These are phyloP conservation scores for Yueomyces sinensis DNA, from an alignment of 805 yeast species.

Conservation along the genomic window DNA sequence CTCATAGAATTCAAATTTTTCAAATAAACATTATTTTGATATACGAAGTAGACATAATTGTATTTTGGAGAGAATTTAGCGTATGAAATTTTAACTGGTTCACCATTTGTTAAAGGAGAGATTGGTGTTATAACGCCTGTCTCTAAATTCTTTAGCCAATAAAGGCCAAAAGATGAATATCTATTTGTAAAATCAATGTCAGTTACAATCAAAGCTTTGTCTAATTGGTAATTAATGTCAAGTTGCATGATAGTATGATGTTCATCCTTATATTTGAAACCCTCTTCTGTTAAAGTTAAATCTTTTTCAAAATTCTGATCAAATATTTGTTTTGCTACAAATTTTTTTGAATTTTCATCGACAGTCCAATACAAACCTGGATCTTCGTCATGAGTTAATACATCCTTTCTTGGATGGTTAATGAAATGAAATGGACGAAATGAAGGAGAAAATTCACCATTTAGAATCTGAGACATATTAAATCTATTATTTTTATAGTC, in stretches of 20 bases:
- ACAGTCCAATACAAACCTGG: slow-evolving; percentile 30
- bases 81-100: slow-evolving; percentile 23
- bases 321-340: slow-evolving; percentile 22
- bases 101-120: slow-evolving; percentile 5
- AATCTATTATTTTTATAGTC: slow-evolving; percentile 4
- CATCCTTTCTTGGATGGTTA: slow-evolving; percentile 10
- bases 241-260: slow-evolving; percentile 28
- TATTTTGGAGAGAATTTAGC: slow-evolving; percentile 52
- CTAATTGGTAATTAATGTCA: slow-evolving; percentile 32
- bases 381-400: slow-evolving; percentile 24
- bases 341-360: slow-evolving; percentile 7
- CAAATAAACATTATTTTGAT: slow-evolving; percentile 40
- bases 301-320: slow-evolving; percentile 12
- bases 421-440: slow-evolving; percentile 16
- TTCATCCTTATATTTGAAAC: slow-evolving; percentile 30
- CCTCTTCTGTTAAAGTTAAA: slow-evolving; percentile 18
- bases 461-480: slow-evolving; percentile 11
- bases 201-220: slow-evolving; percentile 42
- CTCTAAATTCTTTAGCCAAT: slow-evolving; percentile 46
- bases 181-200: slow-evolving; percentile 44
- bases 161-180: slow-evolving; percentile 49
- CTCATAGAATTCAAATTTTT: slow-evolving; percentile 22
- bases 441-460: slow-evolving; percentile 14
- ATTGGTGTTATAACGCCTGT: slow-evolving; percentile 24
- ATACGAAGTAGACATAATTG: slow-evolving; percentile 42